A percentile compares a stretch with the other conserved stretches of the same genome.
Evolutionary conservation across 495 filamentous ascomycete species (phyloP).

Genomic region (Letharia columbiana): DNA sequence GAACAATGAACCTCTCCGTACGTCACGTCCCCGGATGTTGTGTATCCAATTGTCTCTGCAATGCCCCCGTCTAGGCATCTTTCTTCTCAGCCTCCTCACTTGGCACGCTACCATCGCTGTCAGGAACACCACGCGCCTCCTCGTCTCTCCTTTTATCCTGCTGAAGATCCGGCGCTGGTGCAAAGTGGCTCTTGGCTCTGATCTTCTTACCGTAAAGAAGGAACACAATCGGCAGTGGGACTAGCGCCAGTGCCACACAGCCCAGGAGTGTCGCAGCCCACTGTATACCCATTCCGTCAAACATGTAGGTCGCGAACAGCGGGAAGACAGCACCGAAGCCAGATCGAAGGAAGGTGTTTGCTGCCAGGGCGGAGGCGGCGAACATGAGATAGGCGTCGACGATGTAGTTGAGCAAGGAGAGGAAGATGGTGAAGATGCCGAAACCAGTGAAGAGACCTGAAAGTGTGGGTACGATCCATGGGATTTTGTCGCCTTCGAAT

Average conservation of each 20-base stretch:
- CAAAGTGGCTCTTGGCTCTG: slow-evolving; percentile 32
- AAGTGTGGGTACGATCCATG: slow-evolving; percentile 44
- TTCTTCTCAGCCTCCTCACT: not conserved
- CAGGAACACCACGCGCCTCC: slow-evolving; percentile 5
- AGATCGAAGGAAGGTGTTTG: slow-evolving; percentile 59
- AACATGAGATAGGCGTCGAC: slow-evolving; percentile 55
- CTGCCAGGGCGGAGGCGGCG: slow-evolving; percentile 54
- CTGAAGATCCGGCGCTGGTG: slow-evolving; percentile 18
- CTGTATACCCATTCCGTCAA: slow-evolving; percentile 32
- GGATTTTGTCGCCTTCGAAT: slow-evolving; percentile 27
- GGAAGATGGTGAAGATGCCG: slow-evolving; percentile 49
- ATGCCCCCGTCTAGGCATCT: not conserved
- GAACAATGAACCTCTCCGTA: too few species aligned
- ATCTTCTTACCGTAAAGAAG: slow-evolving; percentile 32
- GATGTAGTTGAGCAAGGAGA: slow-evolving; percentile 55
- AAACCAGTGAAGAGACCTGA: slow-evolving; percentile 44
- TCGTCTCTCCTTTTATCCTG: slow-evolving; percentile 3
- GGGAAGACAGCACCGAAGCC: slow-evolving; percentile 53
- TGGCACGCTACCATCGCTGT: not conserved
- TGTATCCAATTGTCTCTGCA: not conserved
- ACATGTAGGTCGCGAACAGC: slow-evolving; percentile 25
- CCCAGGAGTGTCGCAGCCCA: slow-evolving; percentile 31
- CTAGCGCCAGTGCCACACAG: slow-evolving; percentile 34
- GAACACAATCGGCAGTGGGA: slow-evolving; percentile 25
- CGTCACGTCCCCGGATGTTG: too few species aligned